phyloP scores from a whole-genome alignment of 23 red algal species.

The Gracilaria domingensis region DNA sequence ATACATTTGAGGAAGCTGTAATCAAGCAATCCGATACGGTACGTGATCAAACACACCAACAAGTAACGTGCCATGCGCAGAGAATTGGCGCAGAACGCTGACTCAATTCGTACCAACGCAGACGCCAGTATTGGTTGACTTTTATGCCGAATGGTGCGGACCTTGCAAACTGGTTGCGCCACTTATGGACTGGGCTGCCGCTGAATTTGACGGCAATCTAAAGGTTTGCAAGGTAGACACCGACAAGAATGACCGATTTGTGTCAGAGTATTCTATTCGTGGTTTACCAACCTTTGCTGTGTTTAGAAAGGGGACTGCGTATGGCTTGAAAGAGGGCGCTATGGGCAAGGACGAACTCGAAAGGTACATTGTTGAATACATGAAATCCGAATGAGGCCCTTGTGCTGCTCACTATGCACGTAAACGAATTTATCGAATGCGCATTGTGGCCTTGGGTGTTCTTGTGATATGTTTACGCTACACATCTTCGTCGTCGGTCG shows the following conservation, averaged over 20 bases:
- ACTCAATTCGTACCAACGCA: background rate
- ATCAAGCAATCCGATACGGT: slow-evolving; percentile 31
- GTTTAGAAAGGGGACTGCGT: slow-evolving; percentile 74
- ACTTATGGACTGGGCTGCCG: slow-evolving; percentile 95
- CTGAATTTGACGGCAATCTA: slow-evolving; percentile 75
- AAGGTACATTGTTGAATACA: slow-evolving; percentile 69
- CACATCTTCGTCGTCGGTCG: no score
- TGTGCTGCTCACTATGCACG: background rate
- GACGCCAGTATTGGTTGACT: slow-evolving; percentile 90
- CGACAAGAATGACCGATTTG: slow-evolving; percentile 87
- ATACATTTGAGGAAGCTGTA: slow-evolving; percentile 9
- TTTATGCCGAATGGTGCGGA: slow-evolving; percentile 97
- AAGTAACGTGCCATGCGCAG: background rate
- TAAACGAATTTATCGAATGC: background rate
- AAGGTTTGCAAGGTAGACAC: slow-evolving; percentile 97
- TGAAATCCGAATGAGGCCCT: background rate
- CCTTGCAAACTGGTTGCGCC: slow-evolving; percentile 96
- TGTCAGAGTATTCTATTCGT: slow-evolving; percentile 82
- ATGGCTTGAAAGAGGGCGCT: slow-evolving; percentile 84
- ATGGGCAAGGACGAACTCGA: slow-evolving; percentile 86
- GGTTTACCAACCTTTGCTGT: slow-evolving; percentile 95
- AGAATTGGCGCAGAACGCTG: background rate
- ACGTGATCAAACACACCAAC: background rate
- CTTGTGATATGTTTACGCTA: background rate
- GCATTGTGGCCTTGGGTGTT: background rate